Conservation (phyloP, 768 basidiomycete species). For the Suillus spraguei region DNA sequence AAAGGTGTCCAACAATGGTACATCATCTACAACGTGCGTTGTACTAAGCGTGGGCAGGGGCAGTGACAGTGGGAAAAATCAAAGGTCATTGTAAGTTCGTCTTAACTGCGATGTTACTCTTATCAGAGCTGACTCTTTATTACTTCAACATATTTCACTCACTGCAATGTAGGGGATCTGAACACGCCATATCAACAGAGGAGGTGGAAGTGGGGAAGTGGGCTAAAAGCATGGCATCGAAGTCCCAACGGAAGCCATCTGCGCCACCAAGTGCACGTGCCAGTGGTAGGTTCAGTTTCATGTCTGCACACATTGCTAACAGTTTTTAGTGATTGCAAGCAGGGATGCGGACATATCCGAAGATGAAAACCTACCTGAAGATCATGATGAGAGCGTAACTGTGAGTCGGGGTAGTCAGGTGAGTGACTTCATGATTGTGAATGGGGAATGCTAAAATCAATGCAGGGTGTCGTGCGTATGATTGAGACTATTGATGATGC, state of each 20-base stretch:
- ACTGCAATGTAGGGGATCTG: not conserved
- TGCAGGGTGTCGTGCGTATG: not conserved
- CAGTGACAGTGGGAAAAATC: not conserved
- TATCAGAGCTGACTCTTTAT: slow-evolving; percentile 4
- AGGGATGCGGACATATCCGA: not conserved
- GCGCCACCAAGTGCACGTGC: not conserved
- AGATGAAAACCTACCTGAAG: no score
- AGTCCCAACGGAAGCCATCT: not conserved
- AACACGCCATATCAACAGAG: not conserved
- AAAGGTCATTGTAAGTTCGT: not conserved
- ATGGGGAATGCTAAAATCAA: not conserved
- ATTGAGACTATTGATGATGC: not conserved
- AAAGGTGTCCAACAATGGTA: not conserved
- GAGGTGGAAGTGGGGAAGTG: not conserved
- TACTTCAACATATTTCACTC: not conserved
- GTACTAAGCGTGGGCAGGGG: not conserved
- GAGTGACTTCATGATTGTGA: not conserved
- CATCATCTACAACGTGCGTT: not conserved
- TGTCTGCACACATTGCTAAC: not conserved
- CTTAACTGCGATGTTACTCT: not conserved
- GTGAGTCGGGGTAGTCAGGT: not conserved
- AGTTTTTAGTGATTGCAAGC: not conserved
- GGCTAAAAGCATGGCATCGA: not conserved
- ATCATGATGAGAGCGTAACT: no score
- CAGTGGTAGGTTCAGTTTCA: not conserved